Base-by-base conservation (phyloP, 2,329 filamentous ascomycete genomes). In the Aureobasidium sp. region DNA sequence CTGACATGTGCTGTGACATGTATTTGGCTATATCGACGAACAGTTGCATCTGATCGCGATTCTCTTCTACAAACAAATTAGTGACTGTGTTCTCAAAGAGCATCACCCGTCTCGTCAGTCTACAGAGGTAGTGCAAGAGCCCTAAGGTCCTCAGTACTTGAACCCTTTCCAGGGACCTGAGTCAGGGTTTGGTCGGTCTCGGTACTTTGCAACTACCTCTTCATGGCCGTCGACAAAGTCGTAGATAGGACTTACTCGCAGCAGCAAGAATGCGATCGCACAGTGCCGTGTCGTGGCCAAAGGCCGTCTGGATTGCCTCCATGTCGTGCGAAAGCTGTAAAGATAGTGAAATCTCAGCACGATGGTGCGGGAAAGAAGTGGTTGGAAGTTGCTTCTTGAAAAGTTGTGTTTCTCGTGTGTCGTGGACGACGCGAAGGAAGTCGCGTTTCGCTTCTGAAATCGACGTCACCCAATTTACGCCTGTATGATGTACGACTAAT, bases 11-110 rank as follows among this genome's bases (percentile, higher is more conserved):
- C 49, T 65, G 57, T 8, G 63, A 63, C 54, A 71, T 75, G 65
- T 79, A 77, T 66, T 70, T 71, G 25, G 78, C 77, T 62, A 81
- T 78, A 64, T 80, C 78, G 65, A 78, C 73, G 63, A 81, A 79
- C 4, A 81, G 70, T 38, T 63, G 60, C 38, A 65, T 63, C 38
- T 69, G 60, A 40, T 66, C 65, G 33, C 63, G 53, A 21, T 58
- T 63, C 40, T 63, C 53, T 27, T 62, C 61, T 62, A 21, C 23
- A 47, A 11, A 17, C 8, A 4, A n/a, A 19, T 60, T 27, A 60
- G 45, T 21, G 25, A 31, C 19, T 4, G 51, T 42, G 11, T 31
- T 23, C 2, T 23, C 9, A 33, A 38, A 10, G 11, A 15, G 15
- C 3, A 27, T 27, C 4, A 7, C 43, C 15, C 25, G 7, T 46